Conservation (phyloP, 257 asterid genomes). For the Solanum piurae region DNA sequence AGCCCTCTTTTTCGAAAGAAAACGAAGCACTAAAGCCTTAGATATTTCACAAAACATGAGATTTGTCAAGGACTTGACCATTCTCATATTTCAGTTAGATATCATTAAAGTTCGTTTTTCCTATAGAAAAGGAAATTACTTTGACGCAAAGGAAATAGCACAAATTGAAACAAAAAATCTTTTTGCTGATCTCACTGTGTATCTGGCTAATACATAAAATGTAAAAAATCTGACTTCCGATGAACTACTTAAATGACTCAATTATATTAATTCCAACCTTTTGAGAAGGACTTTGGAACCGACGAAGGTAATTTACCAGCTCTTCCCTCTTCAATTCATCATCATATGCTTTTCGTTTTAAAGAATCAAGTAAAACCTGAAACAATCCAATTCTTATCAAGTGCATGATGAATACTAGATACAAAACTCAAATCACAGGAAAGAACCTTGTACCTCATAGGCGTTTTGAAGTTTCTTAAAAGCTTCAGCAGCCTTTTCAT, state of each 20-base stretch:
- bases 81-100: neutral
- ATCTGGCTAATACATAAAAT: neutral
- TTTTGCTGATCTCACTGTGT: neutral
- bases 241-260: neutral
- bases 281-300: constrained; percentile 56
- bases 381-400: constrained; percentile 9
- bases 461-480: constrained; percentile 97
- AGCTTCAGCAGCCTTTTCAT: constrained; percentile 95
- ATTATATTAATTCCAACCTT: constrained; percentile 34
- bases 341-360: constrained; percentile 77
- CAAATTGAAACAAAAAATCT: neutral
- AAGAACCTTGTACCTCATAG: constrained; percentile 51
- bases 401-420: neutral
- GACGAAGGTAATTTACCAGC: constrained; percentile 68
- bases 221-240: neutral
- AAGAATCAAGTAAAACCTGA: constrained; percentile 81
- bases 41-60: neutral
- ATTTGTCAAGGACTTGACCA: neutral
- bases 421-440: neutral
- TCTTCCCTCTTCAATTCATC: constrained; percentile 90
- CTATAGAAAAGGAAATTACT: neutral
- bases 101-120: neutral
- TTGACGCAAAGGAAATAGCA: neutral
- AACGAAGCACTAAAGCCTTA: neutral
- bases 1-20: neutral